Conservation (phyloP, 2,329 filamentous ascomycete species). For the Diaporthe humulicola region DNA sequence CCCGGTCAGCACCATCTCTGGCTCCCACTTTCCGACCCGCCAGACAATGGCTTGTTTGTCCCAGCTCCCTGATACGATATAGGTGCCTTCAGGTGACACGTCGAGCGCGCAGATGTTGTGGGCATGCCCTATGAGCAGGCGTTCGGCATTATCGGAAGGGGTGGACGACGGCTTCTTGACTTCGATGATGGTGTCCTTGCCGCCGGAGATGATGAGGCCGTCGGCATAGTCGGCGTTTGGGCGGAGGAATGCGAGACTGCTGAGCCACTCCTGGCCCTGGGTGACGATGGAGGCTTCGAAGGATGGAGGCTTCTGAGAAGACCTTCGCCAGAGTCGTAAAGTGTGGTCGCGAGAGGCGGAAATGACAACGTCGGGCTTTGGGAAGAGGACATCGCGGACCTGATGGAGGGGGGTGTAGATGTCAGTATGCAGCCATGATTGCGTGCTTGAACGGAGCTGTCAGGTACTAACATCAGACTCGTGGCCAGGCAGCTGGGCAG, state of each 20-base stretch:
- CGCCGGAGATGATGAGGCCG: slow-evolving; percentile 88
- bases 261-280: slow-evolving; percentile 88
- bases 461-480: slow-evolving; percentile 85
- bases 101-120: slow-evolving; percentile 92
- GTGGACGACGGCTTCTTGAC: slow-evolving; percentile 79
- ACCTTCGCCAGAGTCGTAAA: slow-evolving; percentile 85
- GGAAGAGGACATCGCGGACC: slow-evolving; percentile 90
- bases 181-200: slow-evolving; percentile 93
- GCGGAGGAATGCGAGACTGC: slow-evolving; percentile 82
- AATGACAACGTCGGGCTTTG: slow-evolving; percentile 77
- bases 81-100: slow-evolving; percentile 77
- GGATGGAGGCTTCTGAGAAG: slow-evolving; percentile 68
- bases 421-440: slow-evolving; percentile 22
- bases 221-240: slow-evolving; percentile 78
- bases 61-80: slow-evolving; percentile 93
- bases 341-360: slow-evolving; percentile 94
- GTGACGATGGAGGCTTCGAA: slow-evolving; percentile 86
- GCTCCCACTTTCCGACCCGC: slow-evolving; percentile 88
- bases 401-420: slow-evolving; percentile 53
- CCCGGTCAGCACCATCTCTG: slow-evolving; percentile 77
- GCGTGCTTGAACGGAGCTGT: neutral
- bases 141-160: slow-evolving; percentile 83
- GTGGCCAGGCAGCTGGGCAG: slow-evolving; percentile 89
- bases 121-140: slow-evolving; percentile 86
- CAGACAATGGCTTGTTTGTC: slow-evolving; percentile 90